These are phyloP conservation scores for Suhomyces yuchorum DNA, from an alignment of 1,139 yeast species.

Conservation along the genomic window DNA sequence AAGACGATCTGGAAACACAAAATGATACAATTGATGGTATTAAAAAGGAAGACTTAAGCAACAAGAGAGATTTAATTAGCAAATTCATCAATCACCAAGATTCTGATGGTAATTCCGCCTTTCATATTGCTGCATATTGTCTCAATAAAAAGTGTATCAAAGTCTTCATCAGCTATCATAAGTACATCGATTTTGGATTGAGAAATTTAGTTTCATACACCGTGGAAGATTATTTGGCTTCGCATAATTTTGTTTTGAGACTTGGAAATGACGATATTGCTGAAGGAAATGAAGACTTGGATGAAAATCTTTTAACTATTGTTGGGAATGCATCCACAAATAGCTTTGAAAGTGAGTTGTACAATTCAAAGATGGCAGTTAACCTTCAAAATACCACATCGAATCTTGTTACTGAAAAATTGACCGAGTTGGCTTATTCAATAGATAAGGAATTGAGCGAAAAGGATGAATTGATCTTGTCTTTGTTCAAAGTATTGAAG, in stretches of 20 bases:
- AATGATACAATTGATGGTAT: slow-evolving; percentile 13
- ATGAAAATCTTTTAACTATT: slow-evolving; percentile 11
- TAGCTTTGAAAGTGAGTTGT: slow-evolving; percentile 43
- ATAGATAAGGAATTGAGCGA: slow-evolving; percentile 45
- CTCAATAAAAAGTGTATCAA: slow-evolving; percentile 76
- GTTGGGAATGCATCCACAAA: slow-evolving; percentile 22
- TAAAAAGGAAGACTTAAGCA: slow-evolving; percentile 10
- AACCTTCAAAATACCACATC: slow-evolving; percentile 39
- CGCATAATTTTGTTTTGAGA: slow-evolving; percentile 36
- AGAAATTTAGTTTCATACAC: slow-evolving; percentile 72
- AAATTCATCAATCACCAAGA: slow-evolving; percentile 83
- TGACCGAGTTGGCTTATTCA: slow-evolving; percentile 42
- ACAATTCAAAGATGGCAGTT: slow-evolving; percentile 41
- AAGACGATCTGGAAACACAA: slow-evolving; percentile 9
- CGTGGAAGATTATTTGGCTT: slow-evolving; percentile 69
- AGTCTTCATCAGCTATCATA: slow-evolving; percentile 70
- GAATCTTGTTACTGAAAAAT: slow-evolving; percentile 40
- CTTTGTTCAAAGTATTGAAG: slow-evolving; percentile 32
- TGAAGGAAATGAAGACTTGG: slow-evolving; percentile 15
- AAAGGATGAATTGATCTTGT: slow-evolving; percentile 38
- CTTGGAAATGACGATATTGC: slow-evolving; percentile 19
- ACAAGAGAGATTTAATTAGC: slow-evolving; percentile 42
- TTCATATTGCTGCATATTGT: slow-evolving; percentile 78
- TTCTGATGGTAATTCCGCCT: slow-evolving; percentile 81
- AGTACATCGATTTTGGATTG: slow-evolving; percentile 60